Evolutionary conservation across 2,329 filamentous ascomycete species (phyloP), one percentile per base, ranked within the genome.

Genomic region (Diaporthe eres): DNA sequence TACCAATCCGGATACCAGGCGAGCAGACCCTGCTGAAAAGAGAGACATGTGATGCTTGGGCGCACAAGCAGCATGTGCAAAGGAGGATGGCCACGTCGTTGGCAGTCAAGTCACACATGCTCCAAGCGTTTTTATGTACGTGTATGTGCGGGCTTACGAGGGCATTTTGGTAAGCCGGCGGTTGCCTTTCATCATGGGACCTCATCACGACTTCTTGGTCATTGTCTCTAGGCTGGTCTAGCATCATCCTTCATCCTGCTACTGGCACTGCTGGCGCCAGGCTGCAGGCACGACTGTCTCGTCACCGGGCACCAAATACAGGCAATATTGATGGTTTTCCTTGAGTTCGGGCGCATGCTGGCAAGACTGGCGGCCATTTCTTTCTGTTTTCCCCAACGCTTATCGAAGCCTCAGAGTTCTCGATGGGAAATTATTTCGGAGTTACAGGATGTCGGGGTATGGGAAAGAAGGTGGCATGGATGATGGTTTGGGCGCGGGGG

Each of bases 371-470:
- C 12, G 17, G 61, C 25, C 42, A 55, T 51, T 10, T 17, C 49
- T 31, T 17, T 17, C 49, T 31, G 25, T 15, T 42, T 34, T 12
- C 28, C 28, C 44, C 44, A 37, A 7, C 28, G 63, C 44, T 67
- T 51, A 19, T 51, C 47, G 65, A 39, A 39, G 3, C 37, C 12
- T 13, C 10, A 39, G 37, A 39, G 10, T 39, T 39, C 37, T 39
- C 37, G 37, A 39, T 39, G 37, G 37, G 37, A 13, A 39, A 39
- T 39, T 4, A 55, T 39, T 53, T 39, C 22, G 65, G 65, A 70
- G 65, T 70, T 70, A 12, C 10, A 31, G 65, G 65, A 42, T 31
- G 34, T 13, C 9, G 65, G 49, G 65, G n/a, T 53, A 31, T n/a
- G 9, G 34, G 49, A 17, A 22, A 10, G 34, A 55, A 34, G 47